Evolutionary conservation across 1,139 yeast genomes (phyloP), one percentile per base, ranked within the genome.

Genomic region (Geotrichum macrosporum): DNA sequence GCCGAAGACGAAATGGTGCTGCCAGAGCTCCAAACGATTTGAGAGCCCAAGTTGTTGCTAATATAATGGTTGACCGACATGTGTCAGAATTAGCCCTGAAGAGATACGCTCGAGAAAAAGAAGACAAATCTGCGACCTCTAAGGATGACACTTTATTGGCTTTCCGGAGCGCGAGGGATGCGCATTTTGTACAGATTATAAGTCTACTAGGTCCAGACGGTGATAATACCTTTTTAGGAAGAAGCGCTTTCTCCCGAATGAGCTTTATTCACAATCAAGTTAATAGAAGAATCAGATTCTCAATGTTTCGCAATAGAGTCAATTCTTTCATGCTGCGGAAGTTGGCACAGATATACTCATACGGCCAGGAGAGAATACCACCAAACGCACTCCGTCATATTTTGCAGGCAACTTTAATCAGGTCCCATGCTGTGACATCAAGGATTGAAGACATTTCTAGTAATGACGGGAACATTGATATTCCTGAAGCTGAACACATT

Each of bases 161-260:
- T 13, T 35, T 35, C n/a, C 38, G 38, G n/a, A 19, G 5, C 22
- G 29, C 22, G 8, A 19, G 38, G 13, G 38, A 35, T 16, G 38
- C 38, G 16, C 38, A 35, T 21, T 19, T 19, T 12, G 12, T 35
- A n/a, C 38, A 35, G 8, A 24, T 24, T 24, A 6, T 24, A 10
- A 24, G 27, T 10, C 6, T 24, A 6, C 27, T 24, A 8, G 9
- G 10, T 6, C 27, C 27, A 24, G 27, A 24, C 10, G 27, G 16
- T 35, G 29, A 9, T 20, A 15, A 26, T 26, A 2, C 10, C 9
- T n/a, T 10, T 21, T 12, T 15, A 35, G 27, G 29, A 4, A 15
- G 38, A 12, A 19, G 13, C 27, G 13, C 10, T 10, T 19, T 31
- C 2, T 20, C 29, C 12, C 16, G 26, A 13, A 20, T 19, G 38